These are phyloP conservation scores for Aspergillus sp. DNA, from an alignment of 2,329 filamentous ascomycete genomes.

Conservation along the genomic window DNA sequence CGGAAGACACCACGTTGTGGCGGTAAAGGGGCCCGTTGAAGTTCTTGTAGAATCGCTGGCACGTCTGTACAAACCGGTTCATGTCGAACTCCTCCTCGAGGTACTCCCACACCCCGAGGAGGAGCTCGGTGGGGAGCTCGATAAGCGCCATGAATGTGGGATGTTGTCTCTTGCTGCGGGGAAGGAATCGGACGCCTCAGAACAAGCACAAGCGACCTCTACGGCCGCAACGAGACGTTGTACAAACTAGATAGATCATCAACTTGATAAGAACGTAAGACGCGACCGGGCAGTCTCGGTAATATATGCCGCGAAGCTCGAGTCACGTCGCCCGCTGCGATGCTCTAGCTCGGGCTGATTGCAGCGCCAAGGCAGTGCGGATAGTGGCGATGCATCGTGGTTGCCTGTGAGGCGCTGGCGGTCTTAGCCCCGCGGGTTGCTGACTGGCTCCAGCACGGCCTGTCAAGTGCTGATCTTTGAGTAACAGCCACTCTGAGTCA, in stretches of 20 bases:
- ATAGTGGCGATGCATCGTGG: constrained; percentile 1
- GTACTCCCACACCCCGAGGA: background rate
- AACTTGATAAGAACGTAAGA: no score
- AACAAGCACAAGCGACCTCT: no score
- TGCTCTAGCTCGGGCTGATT: background rate
- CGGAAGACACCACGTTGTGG: background rate
- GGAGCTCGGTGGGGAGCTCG: constrained; percentile 4
- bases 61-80: background rate
- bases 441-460: background rate
- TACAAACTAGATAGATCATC: no score
- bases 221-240: no score
- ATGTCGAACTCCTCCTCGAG: constrained; percentile 4
- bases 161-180: no score
- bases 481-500: background rate
- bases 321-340: background rate
- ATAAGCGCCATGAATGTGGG: constrained; percentile 3
- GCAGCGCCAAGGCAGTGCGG: background rate
- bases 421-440: background rate
- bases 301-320: background rate
- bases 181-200: background rate
- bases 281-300: no score
- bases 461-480: background rate
- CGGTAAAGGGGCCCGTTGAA: constrained; percentile 2
- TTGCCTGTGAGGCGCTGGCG: background rate
- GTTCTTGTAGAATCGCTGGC: background rate